Percentiles rank a stretch among this genome's conserved stretches.
phyloP scores from a whole-genome alignment of 2,329 filamentous ascomycete species.

The Sphaerulina populicola region DNA sequence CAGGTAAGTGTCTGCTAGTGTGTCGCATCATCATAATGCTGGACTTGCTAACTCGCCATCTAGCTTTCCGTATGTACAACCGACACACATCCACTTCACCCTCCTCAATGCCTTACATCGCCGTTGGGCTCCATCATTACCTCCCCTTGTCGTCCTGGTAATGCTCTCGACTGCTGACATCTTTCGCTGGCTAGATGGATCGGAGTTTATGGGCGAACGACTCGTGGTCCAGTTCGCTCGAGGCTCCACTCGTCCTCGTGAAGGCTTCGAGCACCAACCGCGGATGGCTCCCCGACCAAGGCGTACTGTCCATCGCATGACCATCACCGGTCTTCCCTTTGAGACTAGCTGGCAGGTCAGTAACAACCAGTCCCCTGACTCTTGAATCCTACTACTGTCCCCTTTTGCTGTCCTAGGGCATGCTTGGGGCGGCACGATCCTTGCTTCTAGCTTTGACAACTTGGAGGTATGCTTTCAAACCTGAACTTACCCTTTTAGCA shows the following conservation, averaged over 20 bases:
- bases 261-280: conserved; percentile 55
- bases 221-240: conserved; percentile 97
- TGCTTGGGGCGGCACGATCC: neutral
- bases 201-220: conserved; percentile 95
- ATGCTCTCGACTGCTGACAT: conserved; percentile 29
- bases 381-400: conserved; percentile 32
- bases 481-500: conserved; percentile 34
- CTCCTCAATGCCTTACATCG: conserved; percentile 9
- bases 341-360: conserved; percentile 99
- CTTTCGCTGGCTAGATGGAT: conserved; percentile 61
- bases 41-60: conserved; percentile 19
- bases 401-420: neutral
- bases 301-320: conserved; percentile 92
- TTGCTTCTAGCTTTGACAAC: neutral
- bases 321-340: conserved; percentile 89
- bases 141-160: conserved; percentile 9
- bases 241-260: conserved; percentile 61
- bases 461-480: neutral
- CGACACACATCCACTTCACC: conserved; percentile 7
- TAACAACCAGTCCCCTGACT: conserved; percentile 34
- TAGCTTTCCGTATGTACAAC: conserved; percentile 48
- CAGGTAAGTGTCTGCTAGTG: conserved; percentile 55
- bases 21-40: conserved; percentile 15
- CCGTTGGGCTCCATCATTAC: conserved; percentile 13
- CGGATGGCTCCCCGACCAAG: conserved; percentile 70